These are phyloP conservation scores for Lomentospora prolificans DNA, from an alignment of 2,329 filamentous ascomycete species.

Conservation along the genomic window DNA sequence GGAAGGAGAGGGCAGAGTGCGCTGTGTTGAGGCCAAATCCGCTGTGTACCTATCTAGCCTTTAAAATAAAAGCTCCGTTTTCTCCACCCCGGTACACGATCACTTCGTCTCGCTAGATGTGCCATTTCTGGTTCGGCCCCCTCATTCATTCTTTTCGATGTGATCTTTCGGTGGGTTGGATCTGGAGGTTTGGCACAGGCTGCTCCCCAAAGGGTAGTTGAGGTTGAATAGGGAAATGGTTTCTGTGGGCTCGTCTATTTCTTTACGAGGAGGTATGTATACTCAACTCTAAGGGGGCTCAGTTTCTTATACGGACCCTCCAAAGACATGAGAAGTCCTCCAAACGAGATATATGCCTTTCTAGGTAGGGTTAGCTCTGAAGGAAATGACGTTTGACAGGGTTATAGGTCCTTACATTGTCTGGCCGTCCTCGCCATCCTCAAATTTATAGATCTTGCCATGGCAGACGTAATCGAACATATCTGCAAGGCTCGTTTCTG, in stretches of 20 bases:
- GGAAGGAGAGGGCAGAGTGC: too few species aligned
- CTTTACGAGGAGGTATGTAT: conserved; percentile 89
- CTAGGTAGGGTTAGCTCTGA: conserved; percentile 32
- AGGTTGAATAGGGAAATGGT: not conserved
- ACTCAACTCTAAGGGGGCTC: conserved; percentile 81
- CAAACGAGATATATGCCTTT: conserved; percentile 90
- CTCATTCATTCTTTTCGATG: too few species aligned
- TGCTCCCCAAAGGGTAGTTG: not conserved
- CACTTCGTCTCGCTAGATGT: too few species aligned
- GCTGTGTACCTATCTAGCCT: too few species aligned
- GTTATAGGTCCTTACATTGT: conserved; percentile 60
- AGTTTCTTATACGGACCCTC: conserved; percentile 95
- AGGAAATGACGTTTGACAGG: not conserved
- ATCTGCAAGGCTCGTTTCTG: conserved; percentile 58
- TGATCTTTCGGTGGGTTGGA: not conserved
- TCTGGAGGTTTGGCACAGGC: not conserved
- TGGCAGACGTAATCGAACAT: conserved; percentile 83
- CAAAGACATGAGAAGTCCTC: conserved; percentile 79
- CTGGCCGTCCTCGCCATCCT: conserved; percentile 68
- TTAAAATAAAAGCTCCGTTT: too few species aligned
- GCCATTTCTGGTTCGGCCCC: too few species aligned
- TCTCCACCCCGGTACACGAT: too few species aligned
- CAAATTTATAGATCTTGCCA: conserved; percentile 82
- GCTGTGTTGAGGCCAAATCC: too few species aligned
- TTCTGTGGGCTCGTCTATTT: conserved; percentile 46